Conservation (phyloP, 2,329 filamentous ascomycete genomes). For the Botryotinia narcissicola region DNA sequence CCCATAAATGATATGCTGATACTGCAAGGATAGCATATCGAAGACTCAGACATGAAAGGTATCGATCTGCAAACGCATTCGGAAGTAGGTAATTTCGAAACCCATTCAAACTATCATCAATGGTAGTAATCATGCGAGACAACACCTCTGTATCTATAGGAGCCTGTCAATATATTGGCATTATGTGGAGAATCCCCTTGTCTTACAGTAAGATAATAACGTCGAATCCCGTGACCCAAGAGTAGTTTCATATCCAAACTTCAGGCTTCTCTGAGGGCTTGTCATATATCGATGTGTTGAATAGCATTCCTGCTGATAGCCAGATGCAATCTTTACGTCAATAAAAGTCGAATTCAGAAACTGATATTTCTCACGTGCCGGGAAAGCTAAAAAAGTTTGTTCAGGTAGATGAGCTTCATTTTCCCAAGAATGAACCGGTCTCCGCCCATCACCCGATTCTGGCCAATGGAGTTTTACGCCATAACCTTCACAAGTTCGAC, state of each 20-base stretch:
- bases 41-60: slow-evolving; percentile 39
- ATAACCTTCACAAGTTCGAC: slow-evolving; percentile 46
- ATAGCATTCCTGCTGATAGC: slow-evolving; percentile 36
- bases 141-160: slow-evolving; percentile 18
- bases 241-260: slow-evolving; percentile 37
- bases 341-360: slow-evolving; percentile 8
- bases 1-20: slow-evolving; percentile 44
- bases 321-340: neutral
- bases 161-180: neutral
- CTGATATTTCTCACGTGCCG: slow-evolving; percentile 8
- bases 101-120: slow-evolving; percentile 47
- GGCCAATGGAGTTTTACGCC: slow-evolving; percentile 48
- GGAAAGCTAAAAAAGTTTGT: neutral
- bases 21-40: slow-evolving; percentile 47
- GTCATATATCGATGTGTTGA: slow-evolving; percentile 22
- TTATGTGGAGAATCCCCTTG: too few relatives aligned
- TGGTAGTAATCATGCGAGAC: slow-evolving; percentile 44
- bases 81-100: slow-evolving; percentile 47
- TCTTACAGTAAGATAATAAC: slow-evolving; percentile 29
- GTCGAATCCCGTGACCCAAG: slow-evolving; percentile 32
- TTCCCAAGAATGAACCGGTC: slow-evolving; percentile 29
- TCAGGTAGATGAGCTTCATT: slow-evolving; percentile 21
- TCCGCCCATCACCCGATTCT: slow-evolving; percentile 47
- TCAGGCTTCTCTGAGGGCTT: slow-evolving; percentile 42
- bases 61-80: slow-evolving; percentile 43